These are phyloP conservation scores for Ichthyophonus hoferi DNA, from an alignment of 208 protist genomes.

Conservation along the genomic window DNA sequence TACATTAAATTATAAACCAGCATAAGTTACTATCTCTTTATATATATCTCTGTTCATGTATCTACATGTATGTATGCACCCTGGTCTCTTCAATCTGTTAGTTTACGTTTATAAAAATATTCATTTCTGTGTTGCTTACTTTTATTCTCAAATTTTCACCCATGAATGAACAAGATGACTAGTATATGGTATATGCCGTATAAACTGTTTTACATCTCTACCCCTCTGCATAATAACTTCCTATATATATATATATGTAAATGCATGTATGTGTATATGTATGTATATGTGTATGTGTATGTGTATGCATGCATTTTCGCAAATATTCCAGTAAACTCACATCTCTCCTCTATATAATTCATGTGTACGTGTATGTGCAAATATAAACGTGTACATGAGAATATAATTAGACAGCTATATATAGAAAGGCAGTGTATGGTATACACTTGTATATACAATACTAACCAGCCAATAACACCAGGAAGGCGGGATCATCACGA, in stretches of 20 bases:
- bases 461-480: constrained; percentile 81
- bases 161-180: no score
- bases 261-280: background rate
- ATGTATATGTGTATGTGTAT: background rate
- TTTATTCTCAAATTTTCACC: no score
- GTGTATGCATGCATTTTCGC: background rate
- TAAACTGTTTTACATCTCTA: no score
- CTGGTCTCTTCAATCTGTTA: background rate
- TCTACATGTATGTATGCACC: background rate
- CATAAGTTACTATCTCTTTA: background rate
- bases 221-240: no score
- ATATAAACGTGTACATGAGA: background rate
- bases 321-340: background rate
- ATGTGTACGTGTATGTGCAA: background rate
- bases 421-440: no score
- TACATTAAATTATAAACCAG: background rate
- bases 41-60: background rate
- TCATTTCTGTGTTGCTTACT: no score
- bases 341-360: background rate
- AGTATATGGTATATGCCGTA: no score
- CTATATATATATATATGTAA: no score
- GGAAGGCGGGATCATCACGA: constrained; percentile 89
- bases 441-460: no score
- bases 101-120: no score
- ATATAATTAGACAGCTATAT: background rate